Evolutionary conservation across 2,329 filamentous ascomycete species (phyloP).

Genomic region (Ceratocystis cacaofunesta): DNA sequence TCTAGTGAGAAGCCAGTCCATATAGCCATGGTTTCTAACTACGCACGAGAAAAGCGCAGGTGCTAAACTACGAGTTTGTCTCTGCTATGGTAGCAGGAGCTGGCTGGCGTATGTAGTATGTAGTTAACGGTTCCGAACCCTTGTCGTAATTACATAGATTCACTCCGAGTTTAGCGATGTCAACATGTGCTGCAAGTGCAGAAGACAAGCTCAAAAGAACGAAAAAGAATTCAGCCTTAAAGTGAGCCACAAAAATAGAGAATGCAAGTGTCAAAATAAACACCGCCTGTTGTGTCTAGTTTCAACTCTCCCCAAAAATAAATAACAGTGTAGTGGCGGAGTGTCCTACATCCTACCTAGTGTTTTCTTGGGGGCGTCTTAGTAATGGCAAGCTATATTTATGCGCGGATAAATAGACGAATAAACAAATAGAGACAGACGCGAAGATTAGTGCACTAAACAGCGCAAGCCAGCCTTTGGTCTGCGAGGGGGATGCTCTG

Average conservation of each 20-base stretch:
- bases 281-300: not conserved
- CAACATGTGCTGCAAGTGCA: not conserved
- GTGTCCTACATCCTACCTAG: not conserved
- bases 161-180: no score
- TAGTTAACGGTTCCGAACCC: no score
- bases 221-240: no score
- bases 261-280: not conserved
- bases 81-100: no score
- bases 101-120: no score
- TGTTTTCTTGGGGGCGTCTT: not conserved
- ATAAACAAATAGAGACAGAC: not conserved
- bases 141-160: no score
- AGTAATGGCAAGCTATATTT: not conserved
- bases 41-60: no score
- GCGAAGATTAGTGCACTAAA: no score
- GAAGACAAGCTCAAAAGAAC: not conserved
- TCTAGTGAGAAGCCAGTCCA: no score
- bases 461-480: not conserved
- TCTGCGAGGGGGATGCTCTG: not conserved
- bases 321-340: not conserved
- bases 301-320: not conserved
- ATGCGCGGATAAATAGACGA: not conserved
- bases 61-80: no score
- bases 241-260: not conserved
- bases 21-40: no score